Conservation (phyloP, 2,329 filamentous ascomycete species). For the Cladobotryum mycophilum region DNA sequence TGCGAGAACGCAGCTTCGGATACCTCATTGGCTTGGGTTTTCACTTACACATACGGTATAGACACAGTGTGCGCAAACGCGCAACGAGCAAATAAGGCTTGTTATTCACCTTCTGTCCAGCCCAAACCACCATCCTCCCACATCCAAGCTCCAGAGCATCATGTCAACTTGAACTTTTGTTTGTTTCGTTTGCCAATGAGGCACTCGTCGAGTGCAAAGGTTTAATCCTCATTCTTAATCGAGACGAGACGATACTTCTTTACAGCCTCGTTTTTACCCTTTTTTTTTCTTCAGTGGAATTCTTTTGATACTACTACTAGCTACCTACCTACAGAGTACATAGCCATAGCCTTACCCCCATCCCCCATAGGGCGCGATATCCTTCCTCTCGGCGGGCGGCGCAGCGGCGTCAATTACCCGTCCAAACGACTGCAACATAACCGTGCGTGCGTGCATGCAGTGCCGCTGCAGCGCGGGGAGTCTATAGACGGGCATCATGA, state of each 20-base stretch:
- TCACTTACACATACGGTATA: background rate
- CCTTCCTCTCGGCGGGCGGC: background rate
- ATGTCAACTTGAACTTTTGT: constrained; percentile 9
- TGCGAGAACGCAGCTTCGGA: background rate
- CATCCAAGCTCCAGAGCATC: constrained; percentile 9
- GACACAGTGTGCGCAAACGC: constrained; percentile 8
- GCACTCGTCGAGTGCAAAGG: constrained; percentile 7
- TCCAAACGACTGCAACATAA: background rate
- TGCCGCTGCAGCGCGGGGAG: constrained; percentile 10
- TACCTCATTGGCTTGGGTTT: background rate
- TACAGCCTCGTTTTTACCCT: background rate
- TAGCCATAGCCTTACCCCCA: background rate
- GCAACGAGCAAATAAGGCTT: constrained; percentile 8
- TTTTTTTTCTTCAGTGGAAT: background rate
- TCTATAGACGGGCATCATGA: constrained; percentile 29
- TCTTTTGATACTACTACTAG: background rate
- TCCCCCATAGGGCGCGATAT: constrained; percentile 6
- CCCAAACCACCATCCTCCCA: constrained; percentile 6
- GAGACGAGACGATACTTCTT: too few relatives aligned
- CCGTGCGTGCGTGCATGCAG: constrained; percentile 6
- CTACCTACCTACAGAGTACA: too few relatives aligned
- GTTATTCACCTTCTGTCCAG: constrained; percentile 4
- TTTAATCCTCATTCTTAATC: too few relatives aligned
- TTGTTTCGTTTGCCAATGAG: constrained; percentile 8
- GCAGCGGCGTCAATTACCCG: background rate